Percentiles rank a stretch among this genome's conserved stretches.
Conservation (phyloP, 1,284 basidiomycete species). For the Ustilago bromivora region DNA sequence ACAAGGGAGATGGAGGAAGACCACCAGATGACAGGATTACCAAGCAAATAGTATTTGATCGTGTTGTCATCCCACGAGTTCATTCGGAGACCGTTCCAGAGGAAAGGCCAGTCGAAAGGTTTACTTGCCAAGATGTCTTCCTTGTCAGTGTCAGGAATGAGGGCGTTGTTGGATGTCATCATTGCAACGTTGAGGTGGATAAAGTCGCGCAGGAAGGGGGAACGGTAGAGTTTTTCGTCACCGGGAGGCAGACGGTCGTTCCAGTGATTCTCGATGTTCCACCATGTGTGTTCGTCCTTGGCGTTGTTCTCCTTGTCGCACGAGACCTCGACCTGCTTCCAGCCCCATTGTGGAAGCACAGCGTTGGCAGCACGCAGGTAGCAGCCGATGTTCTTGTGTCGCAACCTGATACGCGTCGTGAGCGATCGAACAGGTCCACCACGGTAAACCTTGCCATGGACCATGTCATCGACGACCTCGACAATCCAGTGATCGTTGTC, state of each 20-base stretch:
- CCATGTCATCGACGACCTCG: conserved; percentile 88
- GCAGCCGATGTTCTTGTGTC: conserved; percentile 76
- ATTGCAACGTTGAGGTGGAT: conserved; percentile 99
- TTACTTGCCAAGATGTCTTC: conserved; percentile 94
- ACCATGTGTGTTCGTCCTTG: conserved; percentile 87
- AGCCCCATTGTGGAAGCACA: conserved; percentile 95
- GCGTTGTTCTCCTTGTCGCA: conserved; percentile 90
- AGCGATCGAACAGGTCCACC: conserved; percentile 83
- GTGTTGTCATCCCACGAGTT: conserved; percentile 92
- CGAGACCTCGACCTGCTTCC: conserved; percentile 97
- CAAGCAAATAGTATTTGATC: conserved; percentile 92
- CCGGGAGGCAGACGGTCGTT: conserved; percentile 89
- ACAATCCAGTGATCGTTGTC: conserved; percentile 90
- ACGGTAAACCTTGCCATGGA: conserved; percentile 73
- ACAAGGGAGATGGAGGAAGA: conserved; percentile 78
- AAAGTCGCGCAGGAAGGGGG: conserved; percentile 95
- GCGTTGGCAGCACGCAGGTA: conserved; percentile 91
- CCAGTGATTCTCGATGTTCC: conserved; percentile 98
- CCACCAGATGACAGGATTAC: conserved; percentile 95
- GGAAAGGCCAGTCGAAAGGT: conserved; percentile 93
- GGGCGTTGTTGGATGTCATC: conserved; percentile 99
- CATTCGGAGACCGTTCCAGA: conserved; percentile 87
- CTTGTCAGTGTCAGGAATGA: conserved; percentile 96
- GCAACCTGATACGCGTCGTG: conserved; percentile 88
- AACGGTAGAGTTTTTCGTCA: conserved; percentile 83